phyloP scores from a whole-genome alignment of 805 yeast species.

The Lipomyces chichibuensis region DNA sequence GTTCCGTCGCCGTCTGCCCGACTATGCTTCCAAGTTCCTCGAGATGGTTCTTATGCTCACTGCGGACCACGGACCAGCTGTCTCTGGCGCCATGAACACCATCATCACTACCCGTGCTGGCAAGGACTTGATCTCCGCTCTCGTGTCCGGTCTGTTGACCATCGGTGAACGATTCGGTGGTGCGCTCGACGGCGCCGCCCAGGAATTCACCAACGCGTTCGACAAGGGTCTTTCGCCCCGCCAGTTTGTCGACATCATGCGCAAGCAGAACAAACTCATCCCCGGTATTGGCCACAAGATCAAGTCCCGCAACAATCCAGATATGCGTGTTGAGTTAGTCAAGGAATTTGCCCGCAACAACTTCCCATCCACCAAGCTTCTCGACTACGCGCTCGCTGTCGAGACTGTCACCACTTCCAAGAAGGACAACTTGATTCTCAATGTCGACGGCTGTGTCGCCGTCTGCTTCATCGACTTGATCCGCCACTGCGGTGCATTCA shows the following conservation, averaged over 20 bases:
- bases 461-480: slow-evolving; percentile 51
- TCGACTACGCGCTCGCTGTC: slow-evolving; percentile 53
- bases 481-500: slow-evolving; percentile 51
- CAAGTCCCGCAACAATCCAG: slow-evolving; percentile 54
- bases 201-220: slow-evolving; percentile 50
- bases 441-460: slow-evolving; percentile 54
- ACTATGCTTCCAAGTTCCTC: slow-evolving; percentile 50
- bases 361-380: slow-evolving; percentile 50
- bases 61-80: slow-evolving; percentile 56
- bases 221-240: slow-evolving; percentile 53
- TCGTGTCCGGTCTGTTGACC: slow-evolving; percentile 51
- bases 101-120: slow-evolving; percentile 54
- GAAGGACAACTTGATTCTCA: slow-evolving; percentile 52
- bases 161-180: slow-evolving; percentile 54
- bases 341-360: slow-evolving; percentile 51
- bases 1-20: slow-evolving; percentile 52
- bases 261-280: slow-evolving; percentile 52
- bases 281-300: slow-evolving; percentile 55
- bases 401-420: slow-evolving; percentile 55
- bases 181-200: slow-evolving; percentile 53
- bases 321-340: slow-evolving; percentile 53
- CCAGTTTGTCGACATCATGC: slow-evolving; percentile 52
- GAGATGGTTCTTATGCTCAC: slow-evolving; percentile 56
- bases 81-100: slow-evolving; percentile 54
- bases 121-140: slow-evolving; percentile 52